Base-by-base conservation (phyloP, 2,329 filamentous ascomycete species). In the Chaetomiaceae sp. region DNA sequence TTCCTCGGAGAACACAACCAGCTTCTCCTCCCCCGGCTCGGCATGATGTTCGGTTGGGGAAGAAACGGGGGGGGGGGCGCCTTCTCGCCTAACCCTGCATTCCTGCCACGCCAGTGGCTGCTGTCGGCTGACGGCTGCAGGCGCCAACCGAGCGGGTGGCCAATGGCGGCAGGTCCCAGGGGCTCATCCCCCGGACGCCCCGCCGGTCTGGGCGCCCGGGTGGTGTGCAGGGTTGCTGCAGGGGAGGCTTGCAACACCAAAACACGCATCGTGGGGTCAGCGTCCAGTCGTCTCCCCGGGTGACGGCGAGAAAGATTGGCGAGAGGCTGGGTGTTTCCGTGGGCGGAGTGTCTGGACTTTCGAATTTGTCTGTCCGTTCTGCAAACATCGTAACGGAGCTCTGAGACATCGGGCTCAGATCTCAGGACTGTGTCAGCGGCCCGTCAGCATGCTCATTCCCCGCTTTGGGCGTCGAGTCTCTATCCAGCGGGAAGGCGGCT, bases 91-190 rank as follows among this genome's bases (percentile, higher is more conserved):
- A 12, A 10, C 35, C 19, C 18, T 42, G 35, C 11, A 12, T 20
- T 7, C 3, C 20, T 17, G 11, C 30, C 26, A 17, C 10, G 32
- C 22, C 27, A 24, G 38, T 32, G 38, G 44, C 38, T 26, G 45
- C 17, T 26, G 33, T 27, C 38, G 38, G 38, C 27, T 34, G 27
- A 26, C n/a, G 22, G 29, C 40, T 38, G 45, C 40, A 36, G 35
- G 30, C 45, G 22, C 45, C 45, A 48, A 36, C 32, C 8, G 45
- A 30, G 26, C 18, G 39, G 45, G 12, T 39, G 40, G 14, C 45
- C 45, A 48, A 48, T 48, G 27, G 35, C 27, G 29, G 9, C 20
- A n/a, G n/a, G n/a, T 7, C 19, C 33, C 33, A 38, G 17, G 19
- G n/a, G 15, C 20, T 11, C 20, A 32, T 47, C 24, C 38, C 32